A percentile compares a stretch with the other conserved stretches of the same genome.
Conservation (phyloP, 1,284 basidiomycete species). For the Malassezia pachydermatis region DNA sequence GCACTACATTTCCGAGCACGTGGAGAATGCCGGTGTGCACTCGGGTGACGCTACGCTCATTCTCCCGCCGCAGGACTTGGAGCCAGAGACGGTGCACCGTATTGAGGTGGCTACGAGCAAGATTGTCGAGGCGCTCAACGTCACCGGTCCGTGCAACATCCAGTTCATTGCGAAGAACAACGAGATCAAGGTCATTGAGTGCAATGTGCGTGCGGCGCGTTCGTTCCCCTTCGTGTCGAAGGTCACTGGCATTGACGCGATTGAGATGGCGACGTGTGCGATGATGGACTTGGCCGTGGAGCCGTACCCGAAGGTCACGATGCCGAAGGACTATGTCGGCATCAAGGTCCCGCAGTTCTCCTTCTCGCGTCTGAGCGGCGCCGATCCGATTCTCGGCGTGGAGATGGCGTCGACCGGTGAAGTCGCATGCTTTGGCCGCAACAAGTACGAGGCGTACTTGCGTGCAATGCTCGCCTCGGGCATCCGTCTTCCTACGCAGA, state of each 20-base stretch:
- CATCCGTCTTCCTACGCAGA: constrained; percentile 86
- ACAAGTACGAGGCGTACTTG: constrained; percentile 97
- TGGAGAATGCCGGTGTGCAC: constrained; percentile 96
- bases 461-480: constrained; percentile 94
- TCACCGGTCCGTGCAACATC: constrained; percentile 97
- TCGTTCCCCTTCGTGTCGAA: constrained; percentile 99
- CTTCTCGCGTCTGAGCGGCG: constrained; percentile 86
- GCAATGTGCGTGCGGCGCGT: constrained; percentile 90
- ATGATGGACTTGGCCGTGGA: constrained; percentile 85
- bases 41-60: constrained; percentile 96
- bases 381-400: constrained; percentile 94
- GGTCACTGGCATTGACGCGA: constrained; percentile 91
- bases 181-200: constrained; percentile 99
- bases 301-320: constrained; percentile 73
- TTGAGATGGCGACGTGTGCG: constrained; percentile 95
- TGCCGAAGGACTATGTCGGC: constrained; percentile 87
- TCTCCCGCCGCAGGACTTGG: constrained; percentile 92
- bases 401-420: constrained; percentile 99
- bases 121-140: constrained; percentile 87
- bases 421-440: constrained; percentile 91
- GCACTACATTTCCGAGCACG: constrained; percentile 99
- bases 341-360: constrained; percentile 99
- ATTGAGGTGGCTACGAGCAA: constrained; percentile 94
- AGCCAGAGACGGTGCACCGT: constrained; percentile 85
- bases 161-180: constrained; percentile 99